Evolutionary conservation across 192 early-diverging fungal species (phyloP), one percentile per base, ranked within the genome.

Genomic region (Coemansia sp.): DNA sequence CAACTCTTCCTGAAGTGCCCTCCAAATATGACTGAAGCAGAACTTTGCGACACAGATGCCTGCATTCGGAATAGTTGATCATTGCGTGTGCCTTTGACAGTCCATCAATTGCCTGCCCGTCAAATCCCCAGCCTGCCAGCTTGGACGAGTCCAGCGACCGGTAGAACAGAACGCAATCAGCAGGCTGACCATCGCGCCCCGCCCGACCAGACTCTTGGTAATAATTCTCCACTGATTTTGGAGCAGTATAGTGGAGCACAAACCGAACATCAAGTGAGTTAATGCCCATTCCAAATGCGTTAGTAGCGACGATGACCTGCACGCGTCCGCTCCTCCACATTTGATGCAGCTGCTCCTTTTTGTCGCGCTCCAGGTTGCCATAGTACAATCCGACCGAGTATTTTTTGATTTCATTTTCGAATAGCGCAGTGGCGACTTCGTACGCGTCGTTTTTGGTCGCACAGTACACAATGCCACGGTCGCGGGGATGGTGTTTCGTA

Each of bases 151-250:
- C 91, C n/a, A 75, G 62, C 2, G 83, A 74, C 1, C 88, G 84
- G 56, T 90, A 90, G 10, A 89, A 82, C 43, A 91, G 48, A 9
- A 90, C 72, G 53, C 91, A 92, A 23, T 90, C 86, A 0, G 90
- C 89, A 1, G 70, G 77, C 37, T 75, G 22, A 2, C 91, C 91
- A 59, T 92, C 91, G 19, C 90, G 72, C 24, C 90, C 90, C 29
- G 89, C 90, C 17, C 90, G 83, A 0, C 90, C 90, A 7, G 84
- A 84, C 52, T 92, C 90, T 67, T 92, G 89, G 65, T 92, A 92
- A 67, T 90, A 90, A 21, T 84, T 70, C 52, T 86, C 85, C 15
- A 84, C 59, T 8, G 76, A 69, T 69, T 81, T 79, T 3, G 85
- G 79, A 17, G 72, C 73, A 2, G 79, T 76, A 21, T 65, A 69